phyloP scores from a whole-genome alignment of 1,139 yeast genomes.

The Taphrina communis region DNA sequence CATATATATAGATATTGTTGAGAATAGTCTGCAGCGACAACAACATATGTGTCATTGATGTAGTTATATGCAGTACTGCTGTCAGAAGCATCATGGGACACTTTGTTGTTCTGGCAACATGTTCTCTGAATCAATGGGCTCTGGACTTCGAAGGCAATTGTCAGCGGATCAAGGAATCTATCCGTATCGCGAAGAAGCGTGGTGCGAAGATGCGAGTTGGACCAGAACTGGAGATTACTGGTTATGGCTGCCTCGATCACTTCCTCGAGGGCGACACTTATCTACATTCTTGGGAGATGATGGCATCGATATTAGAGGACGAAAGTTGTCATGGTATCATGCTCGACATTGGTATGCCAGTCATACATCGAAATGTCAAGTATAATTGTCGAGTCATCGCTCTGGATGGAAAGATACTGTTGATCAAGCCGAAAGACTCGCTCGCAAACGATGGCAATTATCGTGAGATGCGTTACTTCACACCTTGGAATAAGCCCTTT shows the following conservation, averaged over 20 bases:
- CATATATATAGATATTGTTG: not conserved
- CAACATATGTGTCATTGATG: not conserved
- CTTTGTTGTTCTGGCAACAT: conserved; percentile 34
- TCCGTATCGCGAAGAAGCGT: conserved; percentile 70
- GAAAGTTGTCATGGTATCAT: conserved; percentile 74
- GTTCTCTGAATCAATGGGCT: conserved; percentile 91
- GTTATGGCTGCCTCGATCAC: conserved; percentile 92
- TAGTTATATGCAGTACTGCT: no score
- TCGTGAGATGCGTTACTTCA: conserved; percentile 94
- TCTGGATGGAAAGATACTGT: conserved; percentile 73
- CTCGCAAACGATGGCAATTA: conserved; percentile 97
- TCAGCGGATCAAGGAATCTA: conserved; percentile 83
- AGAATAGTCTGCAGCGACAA: not conserved
- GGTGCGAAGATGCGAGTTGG: conserved; percentile 91
- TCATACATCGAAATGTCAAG: conserved; percentile 81
- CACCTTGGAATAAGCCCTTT: conserved; percentile 87
- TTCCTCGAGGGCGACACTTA: conserved; percentile 87
- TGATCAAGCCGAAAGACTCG: conserved; percentile 90
- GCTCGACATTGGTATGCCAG: conserved; percentile 93
- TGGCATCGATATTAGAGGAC: conserved; percentile 71
- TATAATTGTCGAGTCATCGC: conserved; percentile 90
- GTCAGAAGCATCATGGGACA: conserved; percentile 13
- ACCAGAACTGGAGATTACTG: conserved; percentile 88
- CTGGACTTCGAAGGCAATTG: conserved; percentile 96
- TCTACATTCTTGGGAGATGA: conserved; percentile 93